Evolutionary conservation across 352 stramenopile genomes (phyloP).

Genomic region (Globisporangium middletonii): DNA sequence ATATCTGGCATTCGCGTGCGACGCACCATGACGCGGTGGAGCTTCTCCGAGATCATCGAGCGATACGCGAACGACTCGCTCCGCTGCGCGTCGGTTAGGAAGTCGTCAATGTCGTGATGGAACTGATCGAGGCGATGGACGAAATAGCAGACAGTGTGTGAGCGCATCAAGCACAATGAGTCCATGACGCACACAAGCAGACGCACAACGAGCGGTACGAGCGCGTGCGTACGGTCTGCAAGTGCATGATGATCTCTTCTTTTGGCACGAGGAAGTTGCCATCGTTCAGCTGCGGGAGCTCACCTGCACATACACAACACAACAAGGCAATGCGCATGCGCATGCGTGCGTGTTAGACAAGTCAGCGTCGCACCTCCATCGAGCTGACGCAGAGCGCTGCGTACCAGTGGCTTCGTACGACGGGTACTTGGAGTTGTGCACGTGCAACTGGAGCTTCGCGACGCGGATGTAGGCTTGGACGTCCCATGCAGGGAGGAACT

Average conservation of each 20-base stretch:
- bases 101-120: slow-evolving; percentile 73
- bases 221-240: slow-evolving; percentile 55
- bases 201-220: not conserved
- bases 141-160: not conserved
- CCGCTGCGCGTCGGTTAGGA: slow-evolving; percentile 60
- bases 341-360: no score
- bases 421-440: slow-evolving; percentile 84
- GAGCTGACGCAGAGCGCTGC: not conserved
- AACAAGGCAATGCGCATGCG: no score
- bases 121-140: slow-evolving; percentile 28
- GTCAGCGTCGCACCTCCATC: not conserved
- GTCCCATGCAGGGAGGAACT: slow-evolving; percentile 82
- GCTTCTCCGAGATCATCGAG: slow-evolving; percentile 76
- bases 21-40: slow-evolving; percentile 65
- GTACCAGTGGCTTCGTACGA: slow-evolving; percentile 69
- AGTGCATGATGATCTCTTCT: slow-evolving; percentile 80
- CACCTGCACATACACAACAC: slow-evolving; percentile 20
- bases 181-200: not conserved
- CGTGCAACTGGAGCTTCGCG: slow-evolving; percentile 63
- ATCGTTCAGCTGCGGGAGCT: slow-evolving; percentile 80
- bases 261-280: slow-evolving; percentile 84
- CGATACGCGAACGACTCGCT: slow-evolving; percentile 82
- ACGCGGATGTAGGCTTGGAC: slow-evolving; percentile 83
- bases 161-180: not conserved
- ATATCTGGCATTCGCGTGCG: not conserved